Evolutionary conservation across 2,329 filamentous ascomycete species (phyloP).

Genomic region (Tolypocladium paradoxum): DNA sequence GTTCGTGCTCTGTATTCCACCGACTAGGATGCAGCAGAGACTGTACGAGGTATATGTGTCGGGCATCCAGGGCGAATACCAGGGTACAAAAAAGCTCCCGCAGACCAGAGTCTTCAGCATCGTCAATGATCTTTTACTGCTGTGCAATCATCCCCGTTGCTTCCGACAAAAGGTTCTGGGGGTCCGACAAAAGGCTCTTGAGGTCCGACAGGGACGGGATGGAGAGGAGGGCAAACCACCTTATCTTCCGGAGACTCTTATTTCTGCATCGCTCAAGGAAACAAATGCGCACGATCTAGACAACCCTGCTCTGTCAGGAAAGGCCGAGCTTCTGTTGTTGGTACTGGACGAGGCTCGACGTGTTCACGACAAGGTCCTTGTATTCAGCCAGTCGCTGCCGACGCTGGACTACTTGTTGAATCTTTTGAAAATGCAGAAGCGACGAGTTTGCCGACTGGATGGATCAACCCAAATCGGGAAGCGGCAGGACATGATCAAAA

Average conservation of each 20-base stretch:
- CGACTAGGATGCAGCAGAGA: constrained; percentile 52
- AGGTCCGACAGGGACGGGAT: constrained; percentile 1
- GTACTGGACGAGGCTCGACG: constrained; percentile 57
- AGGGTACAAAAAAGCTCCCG: background rate
- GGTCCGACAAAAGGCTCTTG: too few relatives aligned
- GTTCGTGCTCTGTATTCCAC: constrained; percentile 65
- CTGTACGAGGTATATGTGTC: constrained; percentile 46
- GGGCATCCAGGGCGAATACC: constrained; percentile 4
- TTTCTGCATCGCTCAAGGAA: constrained; percentile 20
- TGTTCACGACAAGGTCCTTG: constrained; percentile 60
- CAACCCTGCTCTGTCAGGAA: constrained; percentile 50
- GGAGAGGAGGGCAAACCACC: constrained; percentile 3
- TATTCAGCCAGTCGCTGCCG: constrained; percentile 66
- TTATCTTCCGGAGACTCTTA: constrained; percentile 14
- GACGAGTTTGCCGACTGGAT: constrained; percentile 52
- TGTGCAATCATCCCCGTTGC: constrained; percentile 42
- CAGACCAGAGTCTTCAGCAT: constrained; percentile 22
- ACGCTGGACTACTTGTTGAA: constrained; percentile 59
- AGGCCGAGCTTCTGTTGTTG: constrained; percentile 52
- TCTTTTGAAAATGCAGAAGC: constrained; percentile 37
- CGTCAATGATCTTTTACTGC: constrained; percentile 28
- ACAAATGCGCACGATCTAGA: constrained; percentile 29
- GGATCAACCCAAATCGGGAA: constrained; percentile 45
- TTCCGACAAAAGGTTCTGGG: constrained; percentile 25
- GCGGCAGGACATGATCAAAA: constrained; percentile 54